These are phyloP conservation scores for Sarocladium kiliense DNA, from an alignment of 2,329 filamentous ascomycete species.

Conservation along the genomic window DNA sequence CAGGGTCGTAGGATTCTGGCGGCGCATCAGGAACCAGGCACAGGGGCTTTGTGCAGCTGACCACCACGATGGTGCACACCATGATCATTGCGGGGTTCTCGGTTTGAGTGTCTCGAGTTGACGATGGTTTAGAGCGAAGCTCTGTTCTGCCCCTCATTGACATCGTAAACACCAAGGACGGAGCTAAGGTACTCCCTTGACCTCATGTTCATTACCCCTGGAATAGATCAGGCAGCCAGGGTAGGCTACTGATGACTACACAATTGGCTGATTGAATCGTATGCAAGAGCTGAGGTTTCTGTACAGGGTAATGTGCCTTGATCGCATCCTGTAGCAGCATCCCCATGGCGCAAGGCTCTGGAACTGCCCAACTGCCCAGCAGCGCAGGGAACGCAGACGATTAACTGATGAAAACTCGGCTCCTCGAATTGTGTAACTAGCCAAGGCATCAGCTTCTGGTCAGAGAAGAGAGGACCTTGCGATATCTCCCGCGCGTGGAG, in stretches of 20 bases:
- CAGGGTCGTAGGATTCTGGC: not conserved
- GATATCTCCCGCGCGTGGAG: not conserved
- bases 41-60: conserved; percentile 3
- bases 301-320: too few relatives aligned
- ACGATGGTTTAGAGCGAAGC: not conserved
- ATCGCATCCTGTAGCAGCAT: too few relatives aligned
- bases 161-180: not conserved
- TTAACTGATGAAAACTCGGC: too few relatives aligned
- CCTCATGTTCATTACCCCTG: not conserved
- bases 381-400: too few relatives aligned
- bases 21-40: conserved; percentile 7
- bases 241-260: too few relatives aligned
- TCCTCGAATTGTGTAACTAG: not conserved
- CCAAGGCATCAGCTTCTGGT: not conserved
- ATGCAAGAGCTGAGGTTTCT: too few relatives aligned
- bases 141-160: not conserved
- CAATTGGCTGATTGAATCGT: too few relatives aligned
- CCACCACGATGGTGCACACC: not conserved
- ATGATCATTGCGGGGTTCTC: not conserved
- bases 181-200: not conserved
- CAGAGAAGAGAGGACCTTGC: not conserved
- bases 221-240: too few relatives aligned
- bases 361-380: too few relatives aligned
- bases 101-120: not conserved
- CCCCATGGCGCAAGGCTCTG: too few relatives aligned